Percentiles rank a stretch among this genome's conserved stretches.
Conservation (phyloP, 768 basidiomycete species). For the Podaxis sp. region DNA sequence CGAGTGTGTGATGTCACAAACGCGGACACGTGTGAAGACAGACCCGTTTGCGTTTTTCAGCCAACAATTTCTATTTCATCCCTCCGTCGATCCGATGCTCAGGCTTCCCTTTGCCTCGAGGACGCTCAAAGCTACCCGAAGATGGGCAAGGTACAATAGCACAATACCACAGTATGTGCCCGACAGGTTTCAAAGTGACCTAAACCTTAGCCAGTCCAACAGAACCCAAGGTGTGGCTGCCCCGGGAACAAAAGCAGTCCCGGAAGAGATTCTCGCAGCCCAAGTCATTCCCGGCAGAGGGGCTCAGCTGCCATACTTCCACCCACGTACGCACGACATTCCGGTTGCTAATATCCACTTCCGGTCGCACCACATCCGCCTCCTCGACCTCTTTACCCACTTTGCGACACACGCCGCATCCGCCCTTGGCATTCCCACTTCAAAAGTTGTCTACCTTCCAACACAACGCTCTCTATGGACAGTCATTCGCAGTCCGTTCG, state of each 20-base stretch:
- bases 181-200: not conserved
- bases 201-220: not conserved
- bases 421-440: slow-evolving; percentile 80
- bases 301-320: slow-evolving; percentile 51
- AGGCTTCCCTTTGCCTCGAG: slow-evolving; percentile 19
- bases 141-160: slow-evolving; percentile 8
- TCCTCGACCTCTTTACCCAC: slow-evolving; percentile 78
- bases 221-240: slow-evolving; percentile 14
- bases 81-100: slow-evolving; percentile 21
- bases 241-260: slow-evolving; percentile 22
- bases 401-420: slow-evolving; percentile 84
- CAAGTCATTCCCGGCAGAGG: slow-evolving; percentile 64
- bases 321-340: slow-evolving; percentile 62
- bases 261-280: slow-evolving; percentile 51
- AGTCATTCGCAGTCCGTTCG: slow-evolving; percentile 82
- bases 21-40: slow-evolving; percentile 10
- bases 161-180: not conserved
- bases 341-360: slow-evolving; percentile 85
- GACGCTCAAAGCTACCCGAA: not conserved
- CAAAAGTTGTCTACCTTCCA: slow-evolving; percentile 64
- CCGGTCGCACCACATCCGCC: slow-evolving; percentile 66
- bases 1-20: slow-evolving; percentile 6
- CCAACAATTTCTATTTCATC: not conserved
- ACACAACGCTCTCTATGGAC: slow-evolving; percentile 82
- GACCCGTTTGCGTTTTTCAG: not conserved